phyloP scores from a whole-genome alignment of 345 rosid genomes.

The Alliaria petiolata region DNA sequence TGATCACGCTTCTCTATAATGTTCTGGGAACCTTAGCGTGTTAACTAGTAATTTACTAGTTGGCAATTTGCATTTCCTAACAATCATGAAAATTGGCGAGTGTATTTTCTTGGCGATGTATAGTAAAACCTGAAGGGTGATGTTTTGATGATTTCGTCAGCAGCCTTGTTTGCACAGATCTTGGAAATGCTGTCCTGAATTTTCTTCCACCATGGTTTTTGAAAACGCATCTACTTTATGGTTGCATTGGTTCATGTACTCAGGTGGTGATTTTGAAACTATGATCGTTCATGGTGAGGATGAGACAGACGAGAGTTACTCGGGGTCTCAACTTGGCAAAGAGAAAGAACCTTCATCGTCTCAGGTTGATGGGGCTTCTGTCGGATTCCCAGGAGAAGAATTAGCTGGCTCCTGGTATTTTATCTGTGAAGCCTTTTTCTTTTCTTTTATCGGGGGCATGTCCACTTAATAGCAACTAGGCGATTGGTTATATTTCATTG shows the following conservation, averaged over 20 bases:
- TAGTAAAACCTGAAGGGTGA: too few relatives aligned
- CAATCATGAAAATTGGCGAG: slow-evolving; percentile 1
- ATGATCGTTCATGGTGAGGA: slow-evolving; percentile 66
- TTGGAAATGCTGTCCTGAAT: not conserved
- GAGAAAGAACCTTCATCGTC: slow-evolving; percentile 35
- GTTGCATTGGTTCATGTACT: slow-evolving; percentile 12
- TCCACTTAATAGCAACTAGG: not conserved
- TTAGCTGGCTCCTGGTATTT: slow-evolving; percentile 42
- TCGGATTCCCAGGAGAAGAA: slow-evolving; percentile 36
- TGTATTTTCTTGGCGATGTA: slow-evolving; percentile 4
- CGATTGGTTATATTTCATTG: not conserved
- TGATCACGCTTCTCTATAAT: not conserved
- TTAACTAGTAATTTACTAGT: not conserved
- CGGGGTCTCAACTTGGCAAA: slow-evolving; percentile 31
- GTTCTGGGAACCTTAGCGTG: slow-evolving; percentile 7
- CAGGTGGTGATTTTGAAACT: slow-evolving; percentile 80
- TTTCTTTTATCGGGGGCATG: not conserved
- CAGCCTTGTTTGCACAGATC: slow-evolving; percentile 4
- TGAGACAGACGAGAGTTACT: slow-evolving; percentile 35
- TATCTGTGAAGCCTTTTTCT: not conserved
- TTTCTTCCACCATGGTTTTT: not conserved
- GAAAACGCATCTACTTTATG: not conserved
- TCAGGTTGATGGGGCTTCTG: slow-evolving; percentile 35
- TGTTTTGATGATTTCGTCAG: not conserved
- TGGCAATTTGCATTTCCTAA: slow-evolving; percentile 9